These are phyloP conservation scores for Aspergillus arachidicola DNA, from an alignment of 2,329 filamentous ascomycete genomes.

Conservation along the genomic window DNA sequence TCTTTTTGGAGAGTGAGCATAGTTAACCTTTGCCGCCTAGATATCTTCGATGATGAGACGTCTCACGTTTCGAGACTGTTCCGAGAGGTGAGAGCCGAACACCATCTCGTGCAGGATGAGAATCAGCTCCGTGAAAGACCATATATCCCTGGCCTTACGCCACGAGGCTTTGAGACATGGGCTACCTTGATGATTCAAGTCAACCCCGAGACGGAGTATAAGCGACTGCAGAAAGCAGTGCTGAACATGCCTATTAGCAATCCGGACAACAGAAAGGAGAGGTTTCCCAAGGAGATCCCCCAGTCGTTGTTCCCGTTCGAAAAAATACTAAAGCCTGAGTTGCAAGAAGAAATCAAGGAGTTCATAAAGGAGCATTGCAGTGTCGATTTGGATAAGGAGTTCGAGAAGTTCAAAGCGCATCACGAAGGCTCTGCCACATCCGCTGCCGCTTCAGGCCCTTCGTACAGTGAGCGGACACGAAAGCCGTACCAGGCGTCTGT, in stretches of 20 bases:
- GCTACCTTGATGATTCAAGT: conserved; percentile 72
- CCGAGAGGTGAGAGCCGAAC: conserved; percentile 56
- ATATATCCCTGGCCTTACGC: conserved; percentile 66
- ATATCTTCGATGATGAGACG: conserved; percentile 57
- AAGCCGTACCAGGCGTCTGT: conserved; percentile 42
- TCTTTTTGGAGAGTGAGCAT: background rate
- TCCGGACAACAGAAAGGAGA: conserved; percentile 66
- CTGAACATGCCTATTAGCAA: conserved; percentile 71
- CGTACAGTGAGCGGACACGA: conserved; percentile 40
- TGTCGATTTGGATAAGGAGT: conserved; percentile 46
- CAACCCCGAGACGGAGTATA: conserved; percentile 74
- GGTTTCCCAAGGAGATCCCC: conserved; percentile 78
- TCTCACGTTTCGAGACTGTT: conserved; percentile 63
- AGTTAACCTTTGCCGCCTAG: conserved; percentile 35
- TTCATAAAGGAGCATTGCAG: conserved; percentile 59
- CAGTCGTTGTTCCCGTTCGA: conserved; percentile 67
- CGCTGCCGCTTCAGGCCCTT: conserved; percentile 26
- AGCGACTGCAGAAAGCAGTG: conserved; percentile 69
- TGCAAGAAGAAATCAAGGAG: conserved; percentile 63
- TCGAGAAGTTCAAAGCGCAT: conserved; percentile 33
- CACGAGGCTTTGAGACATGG: conserved; percentile 71
- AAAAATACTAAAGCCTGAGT: conserved; percentile 55
- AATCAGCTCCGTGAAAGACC: conserved; percentile 54
- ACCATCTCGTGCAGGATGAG: conserved; percentile 63
- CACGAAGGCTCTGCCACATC: conserved; percentile 23